A percentile compares a stretch with the other conserved stretches of the same genome.
These are phyloP conservation scores for Raffaelea arxii DNA, from an alignment of 2,329 filamentous ascomycete species.

Conservation along the genomic window DNA sequence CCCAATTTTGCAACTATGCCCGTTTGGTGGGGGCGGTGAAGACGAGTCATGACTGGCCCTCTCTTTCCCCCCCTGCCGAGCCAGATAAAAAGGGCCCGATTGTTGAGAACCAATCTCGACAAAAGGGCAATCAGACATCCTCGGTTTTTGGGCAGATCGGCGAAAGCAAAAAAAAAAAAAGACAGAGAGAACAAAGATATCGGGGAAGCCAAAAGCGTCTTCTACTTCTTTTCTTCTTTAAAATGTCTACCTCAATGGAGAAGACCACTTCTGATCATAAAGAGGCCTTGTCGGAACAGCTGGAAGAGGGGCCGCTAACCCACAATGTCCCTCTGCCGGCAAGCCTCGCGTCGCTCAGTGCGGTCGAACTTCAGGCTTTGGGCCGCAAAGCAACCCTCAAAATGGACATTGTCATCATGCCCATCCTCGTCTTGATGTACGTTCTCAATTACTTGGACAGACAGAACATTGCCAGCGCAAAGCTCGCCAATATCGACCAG, in stretches of 20 bases:
- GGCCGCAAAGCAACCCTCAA: conserved; percentile 7
- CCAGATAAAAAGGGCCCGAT: background rate
- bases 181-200: too few species aligned
- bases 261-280: background rate
- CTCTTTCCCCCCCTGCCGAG: background rate
- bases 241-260: background rate
- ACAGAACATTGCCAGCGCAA: conserved; percentile 22
- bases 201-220: too few species aligned
- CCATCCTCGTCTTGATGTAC: conserved; percentile 17
- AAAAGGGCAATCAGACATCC: too few species aligned
- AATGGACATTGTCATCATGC: conserved; percentile 18
- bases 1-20: background rate
- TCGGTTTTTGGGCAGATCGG: too few species aligned
- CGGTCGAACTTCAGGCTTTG: background rate
- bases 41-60: background rate
- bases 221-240: too few species aligned
- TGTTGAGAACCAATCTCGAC: too few species aligned
- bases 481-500: conserved; percentile 20
- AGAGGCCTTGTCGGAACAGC: background rate
- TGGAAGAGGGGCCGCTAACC: background rate
- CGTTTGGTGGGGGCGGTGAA: background rate
- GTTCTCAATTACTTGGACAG: conserved; percentile 20
- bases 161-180: too few species aligned
- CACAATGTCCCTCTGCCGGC: background rate
- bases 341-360: background rate